These are phyloP conservation scores for Mucor irregularis DNA, from an alignment of 371 early-diverging fungal genomes.

Conservation along the genomic window DNA sequence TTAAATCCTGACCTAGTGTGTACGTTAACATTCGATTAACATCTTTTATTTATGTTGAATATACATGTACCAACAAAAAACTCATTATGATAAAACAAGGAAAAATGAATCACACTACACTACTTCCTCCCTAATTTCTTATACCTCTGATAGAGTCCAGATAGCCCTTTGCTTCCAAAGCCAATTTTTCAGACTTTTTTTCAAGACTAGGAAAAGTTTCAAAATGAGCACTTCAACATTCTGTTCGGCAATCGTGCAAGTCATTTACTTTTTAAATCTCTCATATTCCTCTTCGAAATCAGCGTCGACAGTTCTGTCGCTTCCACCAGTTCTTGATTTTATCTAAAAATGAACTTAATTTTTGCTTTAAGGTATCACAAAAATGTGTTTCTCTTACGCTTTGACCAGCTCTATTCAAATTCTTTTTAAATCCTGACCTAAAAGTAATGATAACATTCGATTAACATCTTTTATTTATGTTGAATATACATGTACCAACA, in stretches of 20 bases:
- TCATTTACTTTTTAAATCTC: slow-evolving; percentile 72
- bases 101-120: neutral
- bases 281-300: slow-evolving; percentile 88
- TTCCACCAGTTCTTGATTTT: slow-evolving; percentile 71
- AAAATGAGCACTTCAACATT: neutral
- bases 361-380: neutral
- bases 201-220: slow-evolving; percentile 70
- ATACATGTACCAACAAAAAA: slow-evolving; percentile 36
- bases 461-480: neutral
- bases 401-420: slow-evolving; percentile 81
- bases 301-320: slow-evolving; percentile 80
- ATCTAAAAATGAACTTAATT: slow-evolving; percentile 36
- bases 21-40: neutral
- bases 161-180: slow-evolving; percentile 94
- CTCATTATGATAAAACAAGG: slow-evolving; percentile 25
- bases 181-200: slow-evolving; percentile 79
- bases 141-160: slow-evolving; percentile 82
- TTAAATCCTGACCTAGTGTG: slow-evolving; percentile 76
- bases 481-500: slow-evolving; percentile 22
- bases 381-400: slow-evolving; percentile 43
- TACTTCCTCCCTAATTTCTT: neutral
- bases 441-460: neutral
- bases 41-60: neutral
- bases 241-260: neutral
- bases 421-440: slow-evolving; percentile 86